Evolutionary conservation across 768 basidiomycete species (phyloP).

Genomic region (Exsudoporus frostii): DNA sequence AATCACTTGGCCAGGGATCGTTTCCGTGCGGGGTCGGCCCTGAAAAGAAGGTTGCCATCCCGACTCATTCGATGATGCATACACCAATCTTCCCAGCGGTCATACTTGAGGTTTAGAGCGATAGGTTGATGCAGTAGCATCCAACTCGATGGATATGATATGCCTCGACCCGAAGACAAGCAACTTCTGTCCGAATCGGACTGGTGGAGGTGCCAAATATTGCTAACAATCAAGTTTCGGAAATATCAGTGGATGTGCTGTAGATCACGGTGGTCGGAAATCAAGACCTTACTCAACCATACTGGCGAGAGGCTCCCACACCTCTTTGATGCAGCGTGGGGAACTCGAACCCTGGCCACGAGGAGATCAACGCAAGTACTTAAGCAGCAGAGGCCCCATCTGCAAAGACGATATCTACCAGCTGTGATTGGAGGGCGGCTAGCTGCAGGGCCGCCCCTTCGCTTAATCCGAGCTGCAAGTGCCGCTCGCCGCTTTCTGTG

Average conservation of each 20-base stretch:
- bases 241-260: too few species aligned
- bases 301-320: not conserved
- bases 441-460: not conserved
- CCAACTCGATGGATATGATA: not conserved
- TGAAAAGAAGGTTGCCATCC: not conserved
- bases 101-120: not conserved
- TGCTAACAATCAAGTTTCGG: not conserved
- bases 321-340: not conserved
- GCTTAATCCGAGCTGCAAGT: not conserved
- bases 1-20: not conserved
- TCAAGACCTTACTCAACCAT: not conserved
- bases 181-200: not conserved
- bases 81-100: not conserved
- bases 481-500: not conserved
- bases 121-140: not conserved
- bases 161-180: too few species aligned
- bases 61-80: not conserved
- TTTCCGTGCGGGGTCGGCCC: not conserved
- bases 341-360: not conserved
- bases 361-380: not conserved
- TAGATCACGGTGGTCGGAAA: too few species aligned
- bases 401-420: not conserved
- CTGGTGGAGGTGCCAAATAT: not conserved
- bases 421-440: too few species aligned
- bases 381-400: not conserved